Evolutionary conservation across 441 rosid genomes (phyloP), one percentile per base, ranked within the genome.

Genomic region (Melastoma candidum): DNA sequence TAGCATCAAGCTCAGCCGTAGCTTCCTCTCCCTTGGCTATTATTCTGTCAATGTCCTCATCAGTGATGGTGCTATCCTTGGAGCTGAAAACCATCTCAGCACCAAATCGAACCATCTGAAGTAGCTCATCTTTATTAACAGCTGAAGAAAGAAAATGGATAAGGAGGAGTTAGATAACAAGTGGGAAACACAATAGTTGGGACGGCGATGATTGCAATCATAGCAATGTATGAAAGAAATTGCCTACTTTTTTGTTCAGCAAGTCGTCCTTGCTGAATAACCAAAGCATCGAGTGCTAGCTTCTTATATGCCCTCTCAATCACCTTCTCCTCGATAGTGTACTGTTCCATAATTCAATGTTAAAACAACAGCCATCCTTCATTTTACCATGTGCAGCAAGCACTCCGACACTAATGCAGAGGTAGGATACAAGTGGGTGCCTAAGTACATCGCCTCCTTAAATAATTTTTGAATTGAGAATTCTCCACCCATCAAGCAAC

Each of bases 61-160:
- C 95, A 13, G 97, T 93, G 51, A 93, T 89, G 27, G 97, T 89
- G 78, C 95, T 93, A 64, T 93, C 99, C 80, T 93, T 89, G 58
- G 96, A 93, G 77, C 97, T 93, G 77, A 93, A 89, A 74, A 89
- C 99, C 99, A 93, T 84, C 73, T 93, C 99, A 67, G 99, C 99
- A 58, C 96, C 99, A 72, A 81, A 93, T 66, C 99, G 78, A 74
- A 89, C 99, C 99, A 93, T 93, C 70, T 93, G 99, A 73, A 93
- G 99, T 62, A 86, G 78, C 72, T 93, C 98, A 78, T 93, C 98
- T 71, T 88, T 93, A 71, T 93, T 93, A 59, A 93, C 95, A 77
- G 97, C 99, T 87, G 83, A 62, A 69, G 47, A 11, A 53, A 61
- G 29, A 24, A 54, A 55, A 51, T 46, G 54, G 55, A 14, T 43